These are phyloP conservation scores for Kazachstania psychrophila DNA, from an alignment of 805 yeast genomes.

Conservation along the genomic window DNA sequence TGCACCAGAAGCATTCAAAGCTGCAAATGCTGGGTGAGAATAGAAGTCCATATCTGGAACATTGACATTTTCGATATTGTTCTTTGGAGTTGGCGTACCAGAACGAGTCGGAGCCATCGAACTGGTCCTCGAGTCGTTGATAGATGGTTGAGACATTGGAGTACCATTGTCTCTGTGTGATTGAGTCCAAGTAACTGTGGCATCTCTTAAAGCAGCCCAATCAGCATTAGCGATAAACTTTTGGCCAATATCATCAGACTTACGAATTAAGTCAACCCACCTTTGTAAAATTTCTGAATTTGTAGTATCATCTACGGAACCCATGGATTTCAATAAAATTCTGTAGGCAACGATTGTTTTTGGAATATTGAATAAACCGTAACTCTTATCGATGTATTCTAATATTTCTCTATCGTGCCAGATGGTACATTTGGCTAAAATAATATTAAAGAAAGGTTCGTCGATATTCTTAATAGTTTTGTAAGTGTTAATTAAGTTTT, in stretches of 20 bases:
- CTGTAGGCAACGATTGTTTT: slow-evolving; percentile 65
- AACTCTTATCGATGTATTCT: slow-evolving; percentile 53
- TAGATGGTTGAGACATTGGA: slow-evolving; percentile 4
- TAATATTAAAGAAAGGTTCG: slow-evolving; percentile 74
- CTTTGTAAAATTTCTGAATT: slow-evolving; percentile 44
- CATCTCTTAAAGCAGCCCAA: slow-evolving; percentile 76
- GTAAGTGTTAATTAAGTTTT: slow-evolving; percentile 47
- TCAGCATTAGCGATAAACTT: slow-evolving; percentile 70
- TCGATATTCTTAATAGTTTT: slow-evolving; percentile 52
- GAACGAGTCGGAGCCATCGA: slow-evolving; percentile 10
- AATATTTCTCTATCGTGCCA: slow-evolving; percentile 65
- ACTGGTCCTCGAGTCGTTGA: slow-evolving; percentile 4
- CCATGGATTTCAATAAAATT: slow-evolving; percentile 62
- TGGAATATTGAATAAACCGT: slow-evolving; percentile 45
- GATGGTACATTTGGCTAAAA: slow-evolving; percentile 52
- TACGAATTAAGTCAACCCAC: slow-evolving; percentile 45
- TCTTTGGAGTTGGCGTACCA: slow-evolving; percentile 8
- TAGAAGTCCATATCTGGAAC: slow-evolving; percentile 17
- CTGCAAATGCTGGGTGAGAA: slow-evolving; percentile 32
- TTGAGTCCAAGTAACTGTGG: slow-evolving; percentile 42
- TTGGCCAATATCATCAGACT: slow-evolving; percentile 46
- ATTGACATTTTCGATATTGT: slow-evolving; percentile 4
- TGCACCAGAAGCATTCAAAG: slow-evolving; percentile 33
- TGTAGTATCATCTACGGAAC: slow-evolving; percentile 46
- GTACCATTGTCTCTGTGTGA: slow-evolving; percentile 10